Base-by-base conservation (phyloP, 2,329 filamentous ascomycete genomes). In the Nakataea oryzae region DNA sequence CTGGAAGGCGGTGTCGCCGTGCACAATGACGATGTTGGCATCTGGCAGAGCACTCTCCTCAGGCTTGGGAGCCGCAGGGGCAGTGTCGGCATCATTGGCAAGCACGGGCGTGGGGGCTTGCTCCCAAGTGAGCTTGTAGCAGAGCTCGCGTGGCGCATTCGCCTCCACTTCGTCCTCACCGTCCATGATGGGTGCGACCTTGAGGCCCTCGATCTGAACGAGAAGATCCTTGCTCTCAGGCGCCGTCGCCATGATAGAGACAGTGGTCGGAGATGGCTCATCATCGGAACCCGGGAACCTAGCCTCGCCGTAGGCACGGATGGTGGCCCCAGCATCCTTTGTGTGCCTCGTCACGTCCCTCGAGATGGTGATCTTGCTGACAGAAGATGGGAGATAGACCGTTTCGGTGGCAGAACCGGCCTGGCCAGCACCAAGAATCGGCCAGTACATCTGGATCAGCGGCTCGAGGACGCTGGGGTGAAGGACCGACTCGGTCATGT, bases 51-150 rank as follows among this genome's bases (percentile, higher is more conserved):
- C 58, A 7, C 47, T 54, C 9, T 62, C 58, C 7, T 61, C 59
- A 17, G 65, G 58, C 14, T 9, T 58, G 54, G 9, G 57, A 8
- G 47, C 57, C 29, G 17, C 3, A 9, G 26, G 21, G 41, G 24
- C 27, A 17, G 47, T 63, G 58, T 65, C 28, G 3, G 60, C 32
- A 1, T 56, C 28, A 12, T 55, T 59, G 54, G 34, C 54, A 21
- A 67, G 63, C 11, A 70, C 56, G 2, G 69, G 67, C 34, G 73
- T 69, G 0, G 73, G 67, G 21, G 74, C 63, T 0, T 71, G 74
- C 57, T 79, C 76, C 77, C 78, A 80, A 21, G 77, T 72, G 21
- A 78, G 62, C 67, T 77, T 79, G 69, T 76, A 80, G 68, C 78
- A 80, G 1, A 80, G 71, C 65, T 78, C 74, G 2, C 75, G 71